Evolutionary conservation across 345 rosid species (phyloP), one percentile per base, ranked within the genome.

Genomic region (Litchi chinensis): DNA sequence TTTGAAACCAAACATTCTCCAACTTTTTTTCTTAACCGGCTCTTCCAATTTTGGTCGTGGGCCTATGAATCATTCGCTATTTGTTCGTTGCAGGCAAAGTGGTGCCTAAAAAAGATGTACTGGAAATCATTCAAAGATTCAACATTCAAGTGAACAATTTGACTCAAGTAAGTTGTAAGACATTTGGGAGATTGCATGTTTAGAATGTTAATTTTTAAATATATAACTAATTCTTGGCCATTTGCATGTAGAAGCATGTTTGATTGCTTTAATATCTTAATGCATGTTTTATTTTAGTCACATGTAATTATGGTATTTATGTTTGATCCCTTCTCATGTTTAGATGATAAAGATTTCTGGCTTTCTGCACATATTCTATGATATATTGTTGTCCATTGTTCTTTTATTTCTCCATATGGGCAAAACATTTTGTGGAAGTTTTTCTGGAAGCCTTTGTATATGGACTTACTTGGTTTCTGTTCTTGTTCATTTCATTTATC

Each of bases 121-220:
- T 74, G 39, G 97, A 90, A 80, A 80, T 88, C 10, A 89, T 88
- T 65, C 89, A 82, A 68, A 90, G 88, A 76, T 93, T 94, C 88
- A 96, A 96, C 87, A 96, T 94, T 71, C 99, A 96, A 89, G 97
- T 93, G 86, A 96, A 89, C 86, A 96, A 96, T 89, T 90, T 96
- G 87, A 94, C 98, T 9, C 98, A 96, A 82, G 94, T 91, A 85
- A 87, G 94, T 85, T 65, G 15, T 63, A 48, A 43, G 76, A 72
- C 21, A 74, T 81, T 64, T 75, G 63, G 67, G 44, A 26, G 13
- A 77, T 60, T 64, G 10, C 3, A 4, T 60, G 44, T 3, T 0
- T 68, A 39, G 18, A 63, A 32, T 77, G 22, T 43, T 43, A 70
- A n/a, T 60, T 1, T 57, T 46, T 70, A 19, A 43, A 43, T 41